Evolutionary conservation across 129 eudicot species (phyloP), one percentile per base, ranked within the genome.

Genomic region (Pulicaria dysenterica): DNA sequence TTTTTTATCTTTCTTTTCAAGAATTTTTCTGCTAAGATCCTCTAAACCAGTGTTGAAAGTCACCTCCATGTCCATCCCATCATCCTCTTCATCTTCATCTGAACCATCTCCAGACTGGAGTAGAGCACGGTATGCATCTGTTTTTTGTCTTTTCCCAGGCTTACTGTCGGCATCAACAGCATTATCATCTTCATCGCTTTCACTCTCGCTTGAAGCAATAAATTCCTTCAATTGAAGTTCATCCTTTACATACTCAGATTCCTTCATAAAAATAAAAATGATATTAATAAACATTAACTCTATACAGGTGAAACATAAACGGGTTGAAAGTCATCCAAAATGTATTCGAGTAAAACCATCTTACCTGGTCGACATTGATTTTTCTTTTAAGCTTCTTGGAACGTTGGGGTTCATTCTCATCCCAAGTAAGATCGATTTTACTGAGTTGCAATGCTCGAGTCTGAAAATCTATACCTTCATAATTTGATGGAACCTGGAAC

Each of bases 401-500:
- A 49, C 98, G 96, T 40, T 87, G 92, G n/a, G 96, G 96, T 69
- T 90, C 98, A 65, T 84, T 91, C 48, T 93, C 98, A 84, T 93
- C 98, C 98, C 98, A 93, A 9, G 92, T 87, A 61, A 90, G 92
- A 40, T 78, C 77, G 70, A 87, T 73, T 68, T 89, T 86, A 67
- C 89, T 93, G 13, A 78, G 96, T 84, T 90, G 96, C 83, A 92
- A 72, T 59, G 95, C 96, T 69, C 87, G 83, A 40, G 98, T 93
- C 49, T 87, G 86, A 77, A 90, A 89, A 83, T 93, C 92, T 65
- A 87, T 62, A 59, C 96, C 95, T 74, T 93, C 95, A 58, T 87
- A 93, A 72, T 71, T 82, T 37, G 87, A 61, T 45, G 96, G 96
- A 54, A 83, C 89, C 98, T 93, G 77, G 16, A 58, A 73, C 45